Conservation (phyloP, 805 yeast species). For the Hanseniaspora valbyensis region DNA sequence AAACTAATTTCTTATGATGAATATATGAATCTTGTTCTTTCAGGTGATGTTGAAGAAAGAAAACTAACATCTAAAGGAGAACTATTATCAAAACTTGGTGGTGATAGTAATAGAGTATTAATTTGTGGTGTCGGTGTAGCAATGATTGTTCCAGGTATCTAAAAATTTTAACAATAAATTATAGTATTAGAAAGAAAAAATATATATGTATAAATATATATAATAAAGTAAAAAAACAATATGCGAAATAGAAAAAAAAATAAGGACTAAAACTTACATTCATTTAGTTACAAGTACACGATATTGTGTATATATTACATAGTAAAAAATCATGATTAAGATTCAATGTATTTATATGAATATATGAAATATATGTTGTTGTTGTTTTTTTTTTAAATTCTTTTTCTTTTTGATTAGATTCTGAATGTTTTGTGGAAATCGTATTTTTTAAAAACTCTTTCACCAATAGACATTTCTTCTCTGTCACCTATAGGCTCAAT, state of each 20-base stretch:
- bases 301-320: too few relatives aligned
- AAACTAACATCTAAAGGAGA: constrained; percentile 1
- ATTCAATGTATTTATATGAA: too few relatives aligned
- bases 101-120: constrained; percentile 45
- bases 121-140: constrained; percentile 64
- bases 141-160: constrained; percentile 52
- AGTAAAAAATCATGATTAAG: too few relatives aligned
- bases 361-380: too few relatives aligned
- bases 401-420: neutral
- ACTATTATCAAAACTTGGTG: constrained; percentile 17
- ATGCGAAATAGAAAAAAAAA: too few relatives aligned
- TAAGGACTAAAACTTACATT: too few relatives aligned
- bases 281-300: too few relatives aligned
- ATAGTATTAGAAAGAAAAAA: neutral
- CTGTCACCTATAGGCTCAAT: constrained; percentile 19
- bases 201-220: neutral
- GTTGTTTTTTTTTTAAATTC: too few relatives aligned
- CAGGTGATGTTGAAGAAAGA: constrained; percentile 41
- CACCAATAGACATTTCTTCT: constrained; percentile 13
- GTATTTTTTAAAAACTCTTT: constrained; percentile 11
- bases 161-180: too few relatives aligned
- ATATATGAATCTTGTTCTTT: constrained; percentile 81
- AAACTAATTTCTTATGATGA: constrained; percentile 88
- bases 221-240: too few relatives aligned
- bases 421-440: constrained; percentile 6